Percentiles rank a stretch among this genome's conserved stretches.
phyloP scores from a whole-genome alignment of 2,329 filamentous ascomycete species.

The Stemphylium vesicarium region DNA sequence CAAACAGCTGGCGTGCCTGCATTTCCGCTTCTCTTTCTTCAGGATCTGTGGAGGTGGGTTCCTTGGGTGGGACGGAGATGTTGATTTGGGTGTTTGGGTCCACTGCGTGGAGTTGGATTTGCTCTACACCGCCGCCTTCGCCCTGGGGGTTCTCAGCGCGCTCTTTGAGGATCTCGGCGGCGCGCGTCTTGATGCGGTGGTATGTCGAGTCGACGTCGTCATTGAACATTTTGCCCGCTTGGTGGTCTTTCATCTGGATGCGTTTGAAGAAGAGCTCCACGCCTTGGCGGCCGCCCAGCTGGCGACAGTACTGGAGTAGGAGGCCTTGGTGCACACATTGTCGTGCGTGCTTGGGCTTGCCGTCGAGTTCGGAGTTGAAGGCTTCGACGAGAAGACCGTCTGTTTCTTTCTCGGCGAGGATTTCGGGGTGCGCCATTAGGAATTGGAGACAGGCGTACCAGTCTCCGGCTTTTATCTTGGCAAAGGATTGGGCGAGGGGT shows the following conservation, averaged over 20 bases:
- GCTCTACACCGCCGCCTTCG: constrained; percentile 74
- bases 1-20: constrained; percentile 74
- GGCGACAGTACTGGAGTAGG: constrained; percentile 91
- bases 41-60: constrained; percentile 43
- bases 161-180: constrained; percentile 73
- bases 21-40: constrained; percentile 68
- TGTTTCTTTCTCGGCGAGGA: constrained; percentile 84
- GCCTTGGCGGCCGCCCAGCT: constrained; percentile 85
- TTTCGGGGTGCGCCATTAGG: constrained; percentile 76
- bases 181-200: constrained; percentile 76
- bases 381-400: constrained; percentile 90
- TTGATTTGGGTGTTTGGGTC: constrained; percentile 91
- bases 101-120: constrained; percentile 96
- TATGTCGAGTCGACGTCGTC: constrained; percentile 94
- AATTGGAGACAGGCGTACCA: constrained; percentile 77
- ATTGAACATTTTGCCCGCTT: constrained; percentile 87
- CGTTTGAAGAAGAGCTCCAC: constrained; percentile 95
- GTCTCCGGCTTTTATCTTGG: constrained; percentile 75
- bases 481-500: constrained; percentile 79
- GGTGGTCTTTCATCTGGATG: constrained; percentile 86
- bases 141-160: constrained; percentile 57
- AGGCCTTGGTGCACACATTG: constrained; percentile 94
- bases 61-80: constrained; percentile 77
- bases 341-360: constrained; percentile 75
- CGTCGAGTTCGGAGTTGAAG: constrained; percentile 84